Evolutionary conservation across 306 rosid species (phyloP), one percentile per base, ranked within the genome.

Genomic region (Vigna angularis): DNA sequence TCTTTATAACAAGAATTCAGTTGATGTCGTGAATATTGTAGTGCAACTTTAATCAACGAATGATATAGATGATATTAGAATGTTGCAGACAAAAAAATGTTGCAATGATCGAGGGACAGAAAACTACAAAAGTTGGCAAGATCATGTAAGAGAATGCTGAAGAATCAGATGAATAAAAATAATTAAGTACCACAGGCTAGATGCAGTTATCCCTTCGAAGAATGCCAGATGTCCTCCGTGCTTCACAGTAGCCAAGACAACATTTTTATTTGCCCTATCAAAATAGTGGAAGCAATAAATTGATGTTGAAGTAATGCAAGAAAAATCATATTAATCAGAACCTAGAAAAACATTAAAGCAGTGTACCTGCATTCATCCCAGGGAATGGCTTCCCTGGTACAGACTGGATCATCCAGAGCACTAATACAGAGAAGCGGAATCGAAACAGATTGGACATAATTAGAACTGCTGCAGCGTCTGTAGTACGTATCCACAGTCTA

Each of bases 341-440:
- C 40, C 8, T 14, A 20, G 49, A 66, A 40, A 51, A 15, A 71
- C 45, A 78, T 53, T 49, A 79, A 73, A 82, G 84, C 78, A 74
- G 66, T 68, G 2, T 57, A 90, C 99, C 99, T 95, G 97, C 99
- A 95, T 87, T 95, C 99, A 86, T 95, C 98, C 99, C 97, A 93
- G 24, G 98, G 99, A 90, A 95, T 95, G 86, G 98, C 98, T 89
- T 95, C 99, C 84, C 76, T 89, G 70, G 97, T 92, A 86, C 99
- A 95, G 69, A 95, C 79, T 48, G 99, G 99, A 86, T 95, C 99
- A 83, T 95, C 98, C 87, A 93, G 88, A 78, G 97, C 96, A 92
- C 85, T 91, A 77, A 95, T 83, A 81, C 98, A 95, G 70, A 95
- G 98, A 73, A 95, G 92, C 0, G 99, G 99, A 68, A 95, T 83